Evolutionary conservation across 192 early-diverging fungal genomes (phyloP), one percentile per base, ranked within the genome.

Genomic region (Entomortierella lignicola): DNA sequence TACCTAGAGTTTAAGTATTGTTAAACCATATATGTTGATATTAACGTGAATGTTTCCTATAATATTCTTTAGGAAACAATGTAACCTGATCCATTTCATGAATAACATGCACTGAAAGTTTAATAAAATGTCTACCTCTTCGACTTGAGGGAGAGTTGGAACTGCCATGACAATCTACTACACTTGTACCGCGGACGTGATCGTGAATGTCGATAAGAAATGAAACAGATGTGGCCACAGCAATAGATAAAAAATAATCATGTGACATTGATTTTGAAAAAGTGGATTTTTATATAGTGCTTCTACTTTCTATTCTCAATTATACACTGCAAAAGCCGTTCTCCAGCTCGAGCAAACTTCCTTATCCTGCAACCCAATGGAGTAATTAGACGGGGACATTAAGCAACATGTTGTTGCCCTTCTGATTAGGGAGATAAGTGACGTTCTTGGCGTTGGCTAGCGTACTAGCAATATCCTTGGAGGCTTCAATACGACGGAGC

Each of bases 401-500:
- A 61, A 79, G 60, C 61, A 79, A 55, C 75, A 79, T 79, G 68
- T 79, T 79, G 75, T 79, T 79, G 37, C 75, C 75, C 68, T 70
- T 79, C 68, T 79, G 75, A 66, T 79, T 79, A 32, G 98, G 98
- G 65, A 99, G 88, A 66, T 98, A 99, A 2, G 96, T 98, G 60
- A 98, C 92, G 77, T 93, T 96, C 63, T 90, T 85, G 20, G 95
- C 85, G 34, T 86, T 85, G 48, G 93, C 85, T 59, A 99, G 85
- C 10, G 94, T 97, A 39, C 85, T 83, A 27, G 98, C 97, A 80
- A 99, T 99, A 52, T 98, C 96, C 86, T 95, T 96, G 60, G 94
- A 92, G 42, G 98, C 95, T 80, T 99, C 98, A 69, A 99, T 98
- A 69, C 97, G 91, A 80, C 98, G 92, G 77, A 99, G 91, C 83